Conservation (phyloP, 2,329 filamentous ascomycete genomes). For the Sclerotiophoma versabilis region DNA sequence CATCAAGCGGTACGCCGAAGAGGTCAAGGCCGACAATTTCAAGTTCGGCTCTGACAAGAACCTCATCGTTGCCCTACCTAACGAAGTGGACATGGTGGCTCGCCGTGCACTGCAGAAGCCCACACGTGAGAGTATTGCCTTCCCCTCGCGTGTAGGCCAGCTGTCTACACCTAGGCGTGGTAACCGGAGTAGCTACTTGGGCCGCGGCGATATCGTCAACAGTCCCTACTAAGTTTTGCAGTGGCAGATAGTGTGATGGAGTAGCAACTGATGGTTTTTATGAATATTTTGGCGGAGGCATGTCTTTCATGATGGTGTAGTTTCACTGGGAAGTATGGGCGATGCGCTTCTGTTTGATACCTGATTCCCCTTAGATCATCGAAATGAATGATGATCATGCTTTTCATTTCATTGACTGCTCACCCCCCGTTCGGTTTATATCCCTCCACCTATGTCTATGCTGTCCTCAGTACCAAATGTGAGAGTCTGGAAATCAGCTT, state of each 20-base stretch:
- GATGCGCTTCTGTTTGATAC: slow-evolving; percentile 10
- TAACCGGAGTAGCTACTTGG: slow-evolving; percentile 71
- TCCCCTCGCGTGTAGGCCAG: slow-evolving; percentile 55
- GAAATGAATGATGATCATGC: slow-evolving; percentile 7
- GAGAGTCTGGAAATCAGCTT: no score
- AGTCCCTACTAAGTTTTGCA: slow-evolving; percentile 60
- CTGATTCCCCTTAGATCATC: slow-evolving; percentile 17
- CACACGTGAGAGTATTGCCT: slow-evolving; percentile 91
- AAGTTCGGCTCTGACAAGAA: slow-evolving; percentile 97
- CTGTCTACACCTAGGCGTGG: slow-evolving; percentile 39
- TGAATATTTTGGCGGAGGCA: background rate
- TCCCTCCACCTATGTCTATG: no score
- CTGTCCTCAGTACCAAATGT: no score
- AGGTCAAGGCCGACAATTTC: slow-evolving; percentile 98
- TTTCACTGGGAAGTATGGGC: slow-evolving; percentile 2
- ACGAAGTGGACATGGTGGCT: slow-evolving; percentile 97
- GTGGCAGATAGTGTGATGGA: background rate
- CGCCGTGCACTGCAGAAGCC: slow-evolving; percentile 85
- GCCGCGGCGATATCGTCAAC: slow-evolving; percentile 84
- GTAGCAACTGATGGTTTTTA: background rate
- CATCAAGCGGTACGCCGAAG: slow-evolving; percentile 94
- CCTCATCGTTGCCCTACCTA: slow-evolving; percentile 93
- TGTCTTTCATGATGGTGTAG: background rate
- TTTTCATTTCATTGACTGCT: background rate
- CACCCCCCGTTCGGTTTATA: no score